A percentile compares a stretch with the other conserved stretches of the same genome.
Conservation (phyloP, 1,139 yeast species). For the Candida smagusa region DNA sequence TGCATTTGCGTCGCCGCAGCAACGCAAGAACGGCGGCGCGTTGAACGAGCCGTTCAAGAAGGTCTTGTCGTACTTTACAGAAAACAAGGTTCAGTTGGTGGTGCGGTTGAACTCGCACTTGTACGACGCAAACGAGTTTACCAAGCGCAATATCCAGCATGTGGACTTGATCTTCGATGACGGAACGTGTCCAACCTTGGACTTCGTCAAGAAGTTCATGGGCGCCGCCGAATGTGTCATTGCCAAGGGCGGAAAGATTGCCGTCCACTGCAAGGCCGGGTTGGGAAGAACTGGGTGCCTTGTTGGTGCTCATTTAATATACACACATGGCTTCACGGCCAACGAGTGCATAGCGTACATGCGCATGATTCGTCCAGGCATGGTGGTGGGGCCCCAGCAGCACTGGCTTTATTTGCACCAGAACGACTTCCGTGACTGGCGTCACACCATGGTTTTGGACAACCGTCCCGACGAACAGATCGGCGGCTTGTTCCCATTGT, state of each 20-base stretch:
- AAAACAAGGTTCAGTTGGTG: conserved; percentile 77
- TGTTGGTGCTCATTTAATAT: conserved; percentile 93
- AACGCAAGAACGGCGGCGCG: conserved; percentile 45
- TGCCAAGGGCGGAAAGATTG: conserved; percentile 82
- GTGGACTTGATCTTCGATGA: conserved; percentile 95
- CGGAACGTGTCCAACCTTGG: conserved; percentile 96
- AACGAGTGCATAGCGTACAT: conserved; percentile 94
- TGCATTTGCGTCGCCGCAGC: conserved; percentile 97
- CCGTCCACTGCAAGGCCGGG: conserved; percentile 98
- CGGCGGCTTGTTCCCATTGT: conserved; percentile 75
- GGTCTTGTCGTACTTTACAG: conserved; percentile 72
- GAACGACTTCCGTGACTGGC: conserved; percentile 94
- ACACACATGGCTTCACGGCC: conserved; percentile 96
- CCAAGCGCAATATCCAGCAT: conserved; percentile 79
- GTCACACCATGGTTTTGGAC: conserved; percentile 84
- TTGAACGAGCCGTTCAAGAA: conserved; percentile 73
- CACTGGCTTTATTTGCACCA: conserved; percentile 97
- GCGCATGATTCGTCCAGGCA: conserved; percentile 96
- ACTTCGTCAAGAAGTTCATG: conserved; percentile 83
- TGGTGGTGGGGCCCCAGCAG: conserved; percentile 99
- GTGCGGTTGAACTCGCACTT: conserved; percentile 89
- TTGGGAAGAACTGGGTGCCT: conserved; percentile 96
- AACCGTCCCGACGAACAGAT: conserved; percentile 66
- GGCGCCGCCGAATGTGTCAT: conserved; percentile 94
- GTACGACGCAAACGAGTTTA: conserved; percentile 81